phyloP scores from a whole-genome alignment of 140 eudicot genomes.

The Ambrosia hybrid region DNA sequence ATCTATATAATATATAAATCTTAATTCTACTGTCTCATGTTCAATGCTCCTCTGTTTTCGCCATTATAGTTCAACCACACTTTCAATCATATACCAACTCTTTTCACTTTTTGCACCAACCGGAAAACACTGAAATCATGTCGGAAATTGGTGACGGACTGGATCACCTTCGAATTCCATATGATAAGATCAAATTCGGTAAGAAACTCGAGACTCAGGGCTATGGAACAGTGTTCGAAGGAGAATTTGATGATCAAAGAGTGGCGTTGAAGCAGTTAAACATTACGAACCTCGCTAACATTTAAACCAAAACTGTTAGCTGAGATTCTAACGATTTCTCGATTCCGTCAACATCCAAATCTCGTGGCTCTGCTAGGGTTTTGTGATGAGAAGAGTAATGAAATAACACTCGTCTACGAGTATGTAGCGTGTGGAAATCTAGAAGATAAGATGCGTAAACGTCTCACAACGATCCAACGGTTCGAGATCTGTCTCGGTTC shows the following conservation, averaged over 20 bases:
- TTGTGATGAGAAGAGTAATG: slow-evolving; percentile 40
- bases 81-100: neutral
- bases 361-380: slow-evolving; percentile 39
- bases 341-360: slow-evolving; percentile 35
- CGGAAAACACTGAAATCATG: slow-evolving; percentile 12
- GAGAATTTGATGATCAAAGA: slow-evolving; percentile 24
- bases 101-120: neutral
- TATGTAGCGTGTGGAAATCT: slow-evolving; percentile 29
- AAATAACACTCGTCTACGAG: slow-evolving; percentile 35
- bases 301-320: slow-evolving; percentile 27
- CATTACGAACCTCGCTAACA: slow-evolving; percentile 35
- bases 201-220: slow-evolving; percentile 30
- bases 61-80: neutral
- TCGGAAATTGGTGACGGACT: slow-evolving; percentile 31
- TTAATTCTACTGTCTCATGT: neutral
- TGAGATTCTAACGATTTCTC: slow-evolving; percentile 33
- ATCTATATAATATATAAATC: neutral
- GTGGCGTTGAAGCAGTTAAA: slow-evolving; percentile 36
- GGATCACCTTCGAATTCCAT: slow-evolving; percentile 43
- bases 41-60: slow-evolving; percentile 18
- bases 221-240: slow-evolving; percentile 37
- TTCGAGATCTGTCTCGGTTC: slow-evolving; percentile 41
- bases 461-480: slow-evolving; percentile 36
- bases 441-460: slow-evolving; percentile 39
- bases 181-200: slow-evolving; percentile 35